Percentiles rank a stretch among this genome's conserved stretches.
Conservation (phyloP, 192 early-diverging fungal genomes). For the Chytriomyces sp. region DNA sequence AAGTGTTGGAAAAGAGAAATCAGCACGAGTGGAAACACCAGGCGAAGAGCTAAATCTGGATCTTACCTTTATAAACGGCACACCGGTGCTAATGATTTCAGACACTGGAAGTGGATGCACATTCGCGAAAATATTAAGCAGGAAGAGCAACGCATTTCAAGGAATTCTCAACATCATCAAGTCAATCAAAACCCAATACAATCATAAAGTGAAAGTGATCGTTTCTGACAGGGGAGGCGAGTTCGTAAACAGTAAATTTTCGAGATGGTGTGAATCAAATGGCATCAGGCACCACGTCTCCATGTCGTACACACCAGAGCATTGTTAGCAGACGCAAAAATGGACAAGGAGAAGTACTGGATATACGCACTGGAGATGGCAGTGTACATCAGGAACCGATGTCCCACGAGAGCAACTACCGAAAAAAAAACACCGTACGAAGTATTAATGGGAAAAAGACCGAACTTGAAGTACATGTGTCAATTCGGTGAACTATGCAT, state of each 20-base stretch:
- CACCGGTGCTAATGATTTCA: too few relatives aligned
- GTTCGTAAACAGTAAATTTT: neutral
- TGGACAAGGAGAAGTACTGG: neutral
- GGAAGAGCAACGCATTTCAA: too few relatives aligned
- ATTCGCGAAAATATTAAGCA: too few relatives aligned
- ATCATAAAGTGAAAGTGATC: too few relatives aligned
- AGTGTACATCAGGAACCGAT: neutral
- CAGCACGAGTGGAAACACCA: too few relatives aligned
- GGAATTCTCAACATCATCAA: too few relatives aligned
- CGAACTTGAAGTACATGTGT: neutral
- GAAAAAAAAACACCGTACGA: neutral
- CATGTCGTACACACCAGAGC: neutral
- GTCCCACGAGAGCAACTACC: neutral
- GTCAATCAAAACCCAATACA: too few relatives aligned
- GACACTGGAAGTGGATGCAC: too few relatives aligned
- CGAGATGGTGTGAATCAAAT: neutral
- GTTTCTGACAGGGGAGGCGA: neutral
- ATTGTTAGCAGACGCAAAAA: neutral
- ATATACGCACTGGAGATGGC: too few relatives aligned
- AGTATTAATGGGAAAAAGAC: neutral
- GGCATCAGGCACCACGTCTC: neutral
- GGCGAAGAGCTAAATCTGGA: too few relatives aligned
- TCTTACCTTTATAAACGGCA: too few relatives aligned
- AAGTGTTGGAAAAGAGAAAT: too few relatives aligned
- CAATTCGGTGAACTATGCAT: neutral